Base-by-base conservation (phyloP, 306 rosid genomes). In the Castanea sativa region DNA sequence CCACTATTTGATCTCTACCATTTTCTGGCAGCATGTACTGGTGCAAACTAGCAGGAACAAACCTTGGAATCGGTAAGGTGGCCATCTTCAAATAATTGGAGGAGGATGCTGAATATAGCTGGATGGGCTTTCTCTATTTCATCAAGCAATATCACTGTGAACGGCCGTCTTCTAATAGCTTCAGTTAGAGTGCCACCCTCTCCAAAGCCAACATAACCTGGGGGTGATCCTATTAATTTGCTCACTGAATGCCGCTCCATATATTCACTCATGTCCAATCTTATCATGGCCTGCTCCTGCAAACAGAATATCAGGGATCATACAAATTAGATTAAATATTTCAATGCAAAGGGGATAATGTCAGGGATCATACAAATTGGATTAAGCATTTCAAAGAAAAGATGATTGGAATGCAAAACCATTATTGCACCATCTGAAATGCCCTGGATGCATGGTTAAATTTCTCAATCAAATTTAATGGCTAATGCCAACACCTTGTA, bases 121-220 rank as follows among this genome's bases (percentile, higher is more conserved):
- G 97, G 97, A 85, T 94, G 98, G 76, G 98, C 97, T 81, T 94
- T 94, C 88, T 94, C 98, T 69, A 94, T 94, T 86, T 94, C 98
- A 56, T 94, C 98, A 49, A 94, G 92, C 85, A 94, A 82, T 45
- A 94, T 79, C 77, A 94, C 79, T 5, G 98, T 89, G 77, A 87
- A 91, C 1, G 98, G 98, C 68, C 86, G 88, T 87, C 91, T 89
- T 87, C 98, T 84, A 74, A 94, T 89, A 82, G 98, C 97, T 89
- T 94, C 98, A 0, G 98, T 91, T 78, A 94, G 86, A 72, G 89
- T 73, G 52, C 98, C 97, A 30, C 98, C 98, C 51, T 91, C 94
- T 71, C 97, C 98, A 78, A 84, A 94, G 80, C 97, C 96, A 81
- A 91, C 87, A 91, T 92, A 94, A 73, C 97, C 98, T 9, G 98